Base-by-base conservation (phyloP, 1,284 basidiomycete genomes). In the Austropuccinia psidii region DNA sequence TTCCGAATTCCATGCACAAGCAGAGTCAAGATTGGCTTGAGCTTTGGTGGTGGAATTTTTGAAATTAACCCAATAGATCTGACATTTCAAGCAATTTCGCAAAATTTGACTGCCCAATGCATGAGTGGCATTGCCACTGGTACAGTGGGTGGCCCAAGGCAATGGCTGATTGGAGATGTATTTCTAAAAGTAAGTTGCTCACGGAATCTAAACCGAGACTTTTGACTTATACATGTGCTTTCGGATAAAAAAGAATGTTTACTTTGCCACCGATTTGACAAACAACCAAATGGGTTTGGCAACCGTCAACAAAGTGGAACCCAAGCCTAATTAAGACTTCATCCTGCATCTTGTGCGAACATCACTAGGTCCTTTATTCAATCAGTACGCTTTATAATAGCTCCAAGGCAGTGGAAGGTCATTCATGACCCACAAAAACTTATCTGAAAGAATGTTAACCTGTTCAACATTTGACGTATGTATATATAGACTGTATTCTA, bases 241-340 rank as follows among this genome's bases (percentile, higher is more conserved):
- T 87, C 61, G 87, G 87, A 87, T 35, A 43, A n/a, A 45, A 78
- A 89, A 90, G 85, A 90, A 89, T 78, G 89, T 85, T 0, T 90
- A 90, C 81, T 89, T 89, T 80, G 89, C 88, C 13, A 88, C 87
- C 9, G 85, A 91, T 77, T 85, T 87, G 9, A 81, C 81, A 35
- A 85, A 85, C 78, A 89, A 92, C 81, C 82, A 84, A 62, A 84
- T 93, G 73, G 87, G 86, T 60, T 84, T 92, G 73, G 90, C 89
- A 55, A 27, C 73, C 58, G 7, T 75, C 78, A 61, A 70, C 61
- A 9, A 39, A 24, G 61, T 64, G 21, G 21, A 11, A 64, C 24
- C 61, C 29, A 64, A 64, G n/a, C n/a, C n/a, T n/a, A n/a, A n/a
- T n/a, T n/a, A n/a, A n/a, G n/a, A n/a, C n/a, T n/a, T n/a, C n/a